These are phyloP conservation scores for Kappamyces sp. DNA, from an alignment of 192 early-diverging fungal species.

Conservation along the genomic window DNA sequence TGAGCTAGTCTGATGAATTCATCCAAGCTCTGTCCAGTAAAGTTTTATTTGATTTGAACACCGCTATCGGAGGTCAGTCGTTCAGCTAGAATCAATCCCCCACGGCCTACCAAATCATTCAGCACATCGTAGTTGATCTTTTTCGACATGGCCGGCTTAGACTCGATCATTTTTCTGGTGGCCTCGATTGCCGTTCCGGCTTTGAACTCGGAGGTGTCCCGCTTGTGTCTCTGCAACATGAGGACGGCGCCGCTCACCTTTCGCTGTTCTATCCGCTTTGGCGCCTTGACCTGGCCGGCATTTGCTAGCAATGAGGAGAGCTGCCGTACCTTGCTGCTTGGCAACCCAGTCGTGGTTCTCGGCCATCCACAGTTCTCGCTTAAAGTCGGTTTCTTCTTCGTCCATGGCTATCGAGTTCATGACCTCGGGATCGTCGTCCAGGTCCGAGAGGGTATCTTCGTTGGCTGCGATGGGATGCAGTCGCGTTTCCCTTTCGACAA, in stretches of 20 bases:
- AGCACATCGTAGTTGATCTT: constrained; percentile 87
- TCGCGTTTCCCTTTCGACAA: too few relatives aligned
- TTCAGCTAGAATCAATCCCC: background rate
- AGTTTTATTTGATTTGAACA: too few relatives aligned
- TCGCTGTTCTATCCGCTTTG: too few relatives aligned
- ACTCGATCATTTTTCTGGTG: constrained; percentile 62
- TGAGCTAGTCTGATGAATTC: too few relatives aligned
- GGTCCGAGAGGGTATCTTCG: constrained; percentile 33
- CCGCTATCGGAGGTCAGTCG: too few relatives aligned
- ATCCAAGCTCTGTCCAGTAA: too few relatives aligned
- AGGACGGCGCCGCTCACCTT: too few relatives aligned
- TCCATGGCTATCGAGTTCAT: constrained; percentile 49
- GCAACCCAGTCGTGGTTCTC: constrained; percentile 82
- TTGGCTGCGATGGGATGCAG: background rate
- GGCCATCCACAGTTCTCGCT: constrained; percentile 79
- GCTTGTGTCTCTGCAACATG: too few relatives aligned
- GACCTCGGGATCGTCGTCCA: constrained; percentile 47
- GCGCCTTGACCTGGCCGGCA: too few relatives aligned
- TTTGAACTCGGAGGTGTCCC: constrained; percentile 2
- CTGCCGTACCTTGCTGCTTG: constrained; percentile 26
- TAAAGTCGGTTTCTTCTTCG: constrained; percentile 71
- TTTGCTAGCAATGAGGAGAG: background rate
- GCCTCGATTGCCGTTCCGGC: constrained; percentile 67
- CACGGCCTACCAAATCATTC: constrained; percentile 38
- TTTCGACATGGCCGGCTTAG: constrained; percentile 70